Evolutionary conservation across 169 alveolate genomes (phyloP).

Genomic region (Plasmodium relictum): DNA sequence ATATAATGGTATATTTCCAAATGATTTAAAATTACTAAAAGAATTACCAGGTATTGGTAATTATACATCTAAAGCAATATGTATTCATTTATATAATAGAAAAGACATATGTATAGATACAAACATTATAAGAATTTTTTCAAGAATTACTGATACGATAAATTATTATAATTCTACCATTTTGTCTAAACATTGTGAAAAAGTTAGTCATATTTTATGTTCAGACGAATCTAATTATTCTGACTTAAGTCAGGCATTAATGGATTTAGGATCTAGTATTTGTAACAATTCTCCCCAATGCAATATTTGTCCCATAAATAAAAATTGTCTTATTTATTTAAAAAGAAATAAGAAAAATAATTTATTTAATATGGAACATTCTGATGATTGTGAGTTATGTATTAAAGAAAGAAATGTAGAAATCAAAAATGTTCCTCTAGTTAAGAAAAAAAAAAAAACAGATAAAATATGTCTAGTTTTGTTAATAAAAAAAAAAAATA

Average conservation of each 20-base stretch:
- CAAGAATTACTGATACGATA: slow-evolving; percentile 77
- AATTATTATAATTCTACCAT: slow-evolving; percentile 48
- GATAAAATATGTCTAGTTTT: slow-evolving; percentile 54
- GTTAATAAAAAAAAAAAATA: slow-evolving; percentile 13
- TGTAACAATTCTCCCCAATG: slow-evolving; percentile 80
- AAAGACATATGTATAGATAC: slow-evolving; percentile 81
- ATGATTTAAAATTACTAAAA: slow-evolving; percentile 47
- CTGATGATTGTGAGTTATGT: slow-evolving; percentile 42
- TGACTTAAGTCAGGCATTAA: slow-evolving; percentile 78
- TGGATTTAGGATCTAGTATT: slow-evolving; percentile 82
- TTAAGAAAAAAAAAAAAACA: slow-evolving; percentile 44
- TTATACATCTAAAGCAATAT: slow-evolving; percentile 81
- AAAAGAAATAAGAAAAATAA: slow-evolving; percentile 28
- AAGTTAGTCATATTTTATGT: slow-evolving; percentile 47
- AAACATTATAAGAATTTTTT: slow-evolving; percentile 76
- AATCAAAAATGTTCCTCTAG: slow-evolving; percentile 53
- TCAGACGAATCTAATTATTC: slow-evolving; percentile 45
- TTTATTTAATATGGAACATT: slow-evolving; percentile 17
- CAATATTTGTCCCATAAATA: slow-evolving; percentile 74
- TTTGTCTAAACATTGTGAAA: slow-evolving; percentile 61
- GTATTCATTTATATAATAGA: slow-evolving; percentile 65
- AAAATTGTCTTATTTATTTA: slow-evolving; percentile 60
- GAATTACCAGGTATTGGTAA: slow-evolving; percentile 83
- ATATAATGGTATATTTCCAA: slow-evolving; percentile 76
- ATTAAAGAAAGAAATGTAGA: slow-evolving; percentile 63